Base-by-base conservation (phyloP, 192 early-diverging fungal species). In the Coemansia sp. region DNA sequence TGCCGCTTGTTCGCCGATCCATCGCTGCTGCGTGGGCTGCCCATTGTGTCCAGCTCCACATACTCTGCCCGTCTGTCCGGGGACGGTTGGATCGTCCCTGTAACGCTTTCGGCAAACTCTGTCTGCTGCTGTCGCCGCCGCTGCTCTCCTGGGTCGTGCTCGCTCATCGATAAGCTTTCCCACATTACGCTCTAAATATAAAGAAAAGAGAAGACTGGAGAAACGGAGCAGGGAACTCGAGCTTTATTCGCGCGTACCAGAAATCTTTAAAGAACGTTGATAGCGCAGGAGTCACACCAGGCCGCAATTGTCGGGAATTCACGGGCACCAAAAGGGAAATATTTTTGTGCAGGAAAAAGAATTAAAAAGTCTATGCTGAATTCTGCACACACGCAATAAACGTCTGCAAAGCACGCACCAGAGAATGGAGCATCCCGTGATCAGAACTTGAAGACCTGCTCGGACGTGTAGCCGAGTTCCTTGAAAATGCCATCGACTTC, bases 391-490 rank as follows among this genome's bases (percentile, higher is more conserved):
- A 45, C 16, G 41, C 11, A 45, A 45, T 16, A 16, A n/a, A 12
- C 11, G 16, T 12, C 14, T 45, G 14, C 41, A 45, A 45, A 45
- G 41, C 41, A 22, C 29, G 5, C 25, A 10, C 12, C 53, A 19
- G 12, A 58, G 38, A 58, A 57, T 47, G 26, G 19, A 27, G 55
- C 38, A 12, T 17, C 22, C 11, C n/a, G 50, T 21, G 23, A 29
- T 10, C 71, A 93, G 64, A 92, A 92, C 80, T 93, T 93, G 75
- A 89, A 90, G n/a, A 95, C 92, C 62, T 93, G 84, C 16, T 84
- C 62, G 6, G 84, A 76, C 31, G 80, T 82, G 74, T 88, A 89
- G 10, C 92, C 91, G 53, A 92, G 75, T 72, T 89, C 84, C 85
- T 90, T 88, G 39, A 98, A 82, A n/a, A 93, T 77, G 51, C 96